Evolutionary conservation across 2,329 filamentous ascomycete genomes (phyloP).

Genomic region (Uncinocarpus reesii): DNA sequence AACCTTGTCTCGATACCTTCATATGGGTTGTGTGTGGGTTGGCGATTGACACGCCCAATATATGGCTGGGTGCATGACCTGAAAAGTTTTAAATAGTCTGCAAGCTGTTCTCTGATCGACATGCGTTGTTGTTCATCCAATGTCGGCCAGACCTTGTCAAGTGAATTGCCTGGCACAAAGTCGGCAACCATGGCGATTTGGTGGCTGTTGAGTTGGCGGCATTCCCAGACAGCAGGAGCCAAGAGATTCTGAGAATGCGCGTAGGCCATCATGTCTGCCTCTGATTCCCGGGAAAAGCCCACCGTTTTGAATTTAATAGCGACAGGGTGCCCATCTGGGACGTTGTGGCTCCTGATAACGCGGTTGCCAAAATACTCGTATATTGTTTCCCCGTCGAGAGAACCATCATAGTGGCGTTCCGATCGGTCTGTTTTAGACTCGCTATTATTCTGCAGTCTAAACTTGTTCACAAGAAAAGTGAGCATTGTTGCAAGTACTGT

Average conservation of each 20-base stretch:
- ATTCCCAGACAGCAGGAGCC: slow-evolving; percentile 11
- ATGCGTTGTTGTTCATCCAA: slow-evolving; percentile 8
- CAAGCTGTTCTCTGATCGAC: slow-evolving; percentile 10
- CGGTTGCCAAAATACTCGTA: slow-evolving; percentile 13
- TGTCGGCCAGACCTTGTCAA: slow-evolving; percentile 10
- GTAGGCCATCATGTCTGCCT: slow-evolving; percentile 15
- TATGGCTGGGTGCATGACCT: slow-evolving; percentile 16
- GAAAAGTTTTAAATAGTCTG: slow-evolving; percentile 12
- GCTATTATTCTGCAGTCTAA: slow-evolving; percentile 5
- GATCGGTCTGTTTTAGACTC: not conserved
- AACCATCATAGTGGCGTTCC: slow-evolving; percentile 5
- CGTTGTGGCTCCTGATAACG: slow-evolving; percentile 10
- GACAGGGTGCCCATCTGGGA: slow-evolving; percentile 8
- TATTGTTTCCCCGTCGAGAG: slow-evolving; percentile 10
- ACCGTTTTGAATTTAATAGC: slow-evolving; percentile 14
- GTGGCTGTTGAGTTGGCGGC: not conserved
- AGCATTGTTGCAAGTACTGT: slow-evolving; percentile 11
- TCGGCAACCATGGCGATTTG: slow-evolving; percentile 10
- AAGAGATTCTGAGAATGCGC: slow-evolving; percentile 8
- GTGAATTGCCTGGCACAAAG: slow-evolving; percentile 10
- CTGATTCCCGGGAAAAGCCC: slow-evolving; percentile 5
- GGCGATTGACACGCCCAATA: slow-evolving; percentile 17
- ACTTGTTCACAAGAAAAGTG: slow-evolving; percentile 7
- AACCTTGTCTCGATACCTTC: slow-evolving; percentile 12
- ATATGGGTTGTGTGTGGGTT: slow-evolving; percentile 14